Base-by-base conservation (phyloP, 129 eudicot genomes). In the Pulicaria dysenterica region DNA sequence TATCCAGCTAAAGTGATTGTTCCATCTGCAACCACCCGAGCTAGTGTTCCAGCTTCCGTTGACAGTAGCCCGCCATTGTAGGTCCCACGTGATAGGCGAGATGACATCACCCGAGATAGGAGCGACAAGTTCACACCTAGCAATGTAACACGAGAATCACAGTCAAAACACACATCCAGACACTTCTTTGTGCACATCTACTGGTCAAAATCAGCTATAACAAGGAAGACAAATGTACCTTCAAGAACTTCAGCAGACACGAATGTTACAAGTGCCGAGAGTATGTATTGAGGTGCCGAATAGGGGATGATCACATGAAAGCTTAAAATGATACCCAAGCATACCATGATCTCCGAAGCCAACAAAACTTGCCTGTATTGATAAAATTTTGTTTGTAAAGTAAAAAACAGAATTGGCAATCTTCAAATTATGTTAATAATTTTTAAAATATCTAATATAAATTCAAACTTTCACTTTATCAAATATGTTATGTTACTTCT, bases 1-100 rank as follows among this genome's bases (percentile, higher is more conserved):
- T 83, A 86, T 42, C 96, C 92, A 13, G 91, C 91, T 19, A 89
- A 12, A 1, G 89, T 89, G 63, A 89, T 86, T 5, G 91, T 86
- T 36, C 84, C 89, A 58, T 89, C 96, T 38, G 96, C 96, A 69
- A 89, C 62, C 61, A 89, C 96, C 34, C 96, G 85, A n/a, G 96
- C 91, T 53, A 89, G 72, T 14, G 96, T 89, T 58, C 96, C 96
- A 5, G 96, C 96, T 82, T 89, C 92, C 0, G 96, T 89, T 8
- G 96, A 89, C 8, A 89, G 86, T 59, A 89, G 77, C 10, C 96
- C 96, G 3, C 96, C 96, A 37, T 89, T 89, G 84, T 81, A 89
- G 50, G 96, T 89, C 72, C 91, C 91, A 24, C 84, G 86, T 13
- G 91, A 83, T 38, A 89, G 83, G 42, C 92, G 83, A 0, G 91